Conservation (phyloP, 2,329 filamentous ascomycete genomes). For the Colletotrichum sp. region DNA sequence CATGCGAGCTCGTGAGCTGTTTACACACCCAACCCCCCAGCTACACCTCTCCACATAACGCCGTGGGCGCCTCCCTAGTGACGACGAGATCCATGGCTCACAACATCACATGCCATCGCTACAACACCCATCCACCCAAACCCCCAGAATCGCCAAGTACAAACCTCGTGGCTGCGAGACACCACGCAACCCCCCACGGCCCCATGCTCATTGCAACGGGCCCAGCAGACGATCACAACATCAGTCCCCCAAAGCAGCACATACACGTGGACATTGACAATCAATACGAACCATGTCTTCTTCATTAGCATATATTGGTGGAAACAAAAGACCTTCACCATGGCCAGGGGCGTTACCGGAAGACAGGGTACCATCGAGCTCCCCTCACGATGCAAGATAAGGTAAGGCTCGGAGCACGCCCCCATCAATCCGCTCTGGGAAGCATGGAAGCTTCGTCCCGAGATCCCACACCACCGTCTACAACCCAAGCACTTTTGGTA, state of each 20-base stretch:
- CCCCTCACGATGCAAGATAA: conserved; percentile 12
- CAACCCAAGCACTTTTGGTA: not conserved
- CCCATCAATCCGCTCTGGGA: conserved; percentile 10
- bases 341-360: not conserved
- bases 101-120: not conserved
- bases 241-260: not conserved
- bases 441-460: conserved; percentile 14
- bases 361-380: not conserved
- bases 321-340: not conserved
- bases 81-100: not conserved
- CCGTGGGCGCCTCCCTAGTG: not conserved
- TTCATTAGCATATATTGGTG: not conserved
- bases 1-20: not conserved
- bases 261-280: not conserved
- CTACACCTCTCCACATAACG: not conserved
- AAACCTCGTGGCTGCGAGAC: not conserved
- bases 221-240: not conserved
- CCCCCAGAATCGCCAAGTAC: not conserved
- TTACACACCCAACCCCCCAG: not conserved
- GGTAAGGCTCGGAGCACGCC: conserved; percentile 1
- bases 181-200: not conserved
- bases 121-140: not conserved
- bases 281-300: not conserved
- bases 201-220: not conserved
- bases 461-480: conserved; percentile 7